These are phyloP conservation scores for Backusella sp. DNA, from an alignment of 192 early-diverging fungal species.

Conservation along the genomic window DNA sequence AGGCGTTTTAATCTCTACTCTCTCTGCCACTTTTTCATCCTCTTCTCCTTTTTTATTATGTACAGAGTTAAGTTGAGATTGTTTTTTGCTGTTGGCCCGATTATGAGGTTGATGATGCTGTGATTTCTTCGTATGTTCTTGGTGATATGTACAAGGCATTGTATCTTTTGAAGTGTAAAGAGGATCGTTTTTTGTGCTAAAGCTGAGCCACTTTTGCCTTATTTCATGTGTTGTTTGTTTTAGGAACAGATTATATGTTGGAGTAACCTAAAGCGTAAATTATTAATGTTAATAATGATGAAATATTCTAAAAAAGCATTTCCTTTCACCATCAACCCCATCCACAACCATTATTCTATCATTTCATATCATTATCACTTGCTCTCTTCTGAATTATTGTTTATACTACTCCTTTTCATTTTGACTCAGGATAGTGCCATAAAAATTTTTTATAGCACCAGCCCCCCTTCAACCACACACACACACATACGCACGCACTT, in stretches of 20 bases:
- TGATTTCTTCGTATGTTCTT: neutral
- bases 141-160: slow-evolving; percentile 3
- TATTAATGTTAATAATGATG: neutral
- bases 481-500: neutral
- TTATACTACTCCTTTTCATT: neutral
- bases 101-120: neutral
- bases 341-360: neutral
- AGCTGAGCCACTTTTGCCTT: neutral
- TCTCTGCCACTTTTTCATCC: neutral
- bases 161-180: neutral
- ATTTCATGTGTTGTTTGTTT: neutral
- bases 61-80: neutral
- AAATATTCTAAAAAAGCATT: neutral
- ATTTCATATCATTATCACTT: neutral
- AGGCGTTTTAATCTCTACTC: neutral
- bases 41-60: neutral
- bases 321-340: neutral
- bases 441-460: neutral
- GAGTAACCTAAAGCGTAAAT: neutral
- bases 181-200: neutral
- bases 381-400: neutral
- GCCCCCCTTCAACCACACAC: neutral
- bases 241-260: neutral
- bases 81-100: neutral
- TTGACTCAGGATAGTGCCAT: neutral